These are phyloP conservation scores for Paraurostyla sp. DNA, from an alignment of 73 alveolate species.

Conservation along the genomic window DNA sequence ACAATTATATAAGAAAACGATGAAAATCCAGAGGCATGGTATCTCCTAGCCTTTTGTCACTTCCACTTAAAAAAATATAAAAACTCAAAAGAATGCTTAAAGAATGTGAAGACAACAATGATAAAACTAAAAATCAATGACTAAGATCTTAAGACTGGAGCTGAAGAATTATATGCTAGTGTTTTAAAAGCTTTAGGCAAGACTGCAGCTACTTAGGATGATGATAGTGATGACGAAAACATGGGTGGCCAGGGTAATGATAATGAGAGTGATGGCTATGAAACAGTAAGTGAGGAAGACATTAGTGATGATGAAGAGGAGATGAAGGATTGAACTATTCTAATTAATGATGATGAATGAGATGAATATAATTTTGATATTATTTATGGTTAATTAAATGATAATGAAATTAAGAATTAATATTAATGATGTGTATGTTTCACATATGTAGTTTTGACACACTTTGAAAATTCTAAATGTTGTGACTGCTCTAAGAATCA, in stretches of 20 bases:
- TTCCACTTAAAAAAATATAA: constrained; percentile 65
- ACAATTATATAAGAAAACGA: constrained; percentile 67
- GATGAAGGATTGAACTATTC: constrained; percentile 33
- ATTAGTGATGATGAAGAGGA: constrained; percentile 67
- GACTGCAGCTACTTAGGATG: constrained; percentile 15
- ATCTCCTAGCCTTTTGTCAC: constrained; percentile 66
- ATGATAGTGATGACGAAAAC: constrained; percentile 43
- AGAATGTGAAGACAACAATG: constrained; percentile 41
- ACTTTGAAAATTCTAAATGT: no score
- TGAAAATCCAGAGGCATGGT: constrained; percentile 72
- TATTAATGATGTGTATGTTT: no score
- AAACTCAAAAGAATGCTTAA: constrained; percentile 64
- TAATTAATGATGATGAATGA: not conserved
- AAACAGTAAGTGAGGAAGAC: constrained; percentile 69
- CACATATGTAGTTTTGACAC: no score
- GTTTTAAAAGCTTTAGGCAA: constrained; percentile 28
- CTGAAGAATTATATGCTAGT: constrained; percentile 43
- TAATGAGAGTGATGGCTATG: constrained; percentile 52
- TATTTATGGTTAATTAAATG: no score
- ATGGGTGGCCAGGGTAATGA: constrained; percentile 46
- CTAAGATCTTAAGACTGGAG: constrained; percentile 58
- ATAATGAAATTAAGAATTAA: no score
- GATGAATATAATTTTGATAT: no score
- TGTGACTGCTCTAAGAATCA: no score
- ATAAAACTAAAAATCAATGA: constrained; percentile 38